Base-by-base conservation (phyloP, 2,329 filamentous ascomycete genomes). In the Paecilomyces fulvus region DNA sequence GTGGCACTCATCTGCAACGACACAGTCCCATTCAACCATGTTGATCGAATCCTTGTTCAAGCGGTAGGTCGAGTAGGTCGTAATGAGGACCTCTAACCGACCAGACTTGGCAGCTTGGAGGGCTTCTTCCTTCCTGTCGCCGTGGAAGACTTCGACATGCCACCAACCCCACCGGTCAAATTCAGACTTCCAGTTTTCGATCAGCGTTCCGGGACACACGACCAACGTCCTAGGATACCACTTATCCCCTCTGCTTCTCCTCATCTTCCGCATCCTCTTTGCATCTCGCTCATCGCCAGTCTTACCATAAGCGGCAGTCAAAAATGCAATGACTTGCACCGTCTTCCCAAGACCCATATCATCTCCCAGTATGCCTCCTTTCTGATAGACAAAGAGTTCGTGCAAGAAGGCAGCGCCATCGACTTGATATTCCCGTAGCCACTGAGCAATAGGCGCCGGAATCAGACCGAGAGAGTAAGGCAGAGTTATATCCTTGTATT, bases 331-430 rank as follows among this genome's bases (percentile, higher is more conserved):
- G 25, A 99, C 90, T 71, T 99, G 94, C 2, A 99, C 90, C 0
- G 94, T 99, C 73, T 99, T 99, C 0, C 94, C 94, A 30, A 99
- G 74, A 20, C 94, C 94, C 94, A 99, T 99, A 66, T 99, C 94
- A 67, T 99, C 94, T 2, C 92, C 92, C 0, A 99, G 79, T 21
- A 99, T 89, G 1, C 89, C 90, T 0, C 94, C 94, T 63, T 87
- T 87, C 67, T 99, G 94, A 62, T 90, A 92, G 3, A 96, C 87
- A 67, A 97, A 97, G 21, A 89, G 81, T 58, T 89, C 83, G 68
- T 97, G 92, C 7, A 99, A 78, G 65, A 96, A 97, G 30, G 83
- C 80, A 12, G 88, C 89, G 4, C 94, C 94, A 28, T 88, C 82
- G 1, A 97, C 79, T 70, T 99, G 94, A 65, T 99, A 99, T 60